A percentile compares a stretch with the other conserved stretches of the same genome.
Conservation (phyloP, 2,329 filamentous ascomycete species). For the Epicoccum sorghinum region DNA sequence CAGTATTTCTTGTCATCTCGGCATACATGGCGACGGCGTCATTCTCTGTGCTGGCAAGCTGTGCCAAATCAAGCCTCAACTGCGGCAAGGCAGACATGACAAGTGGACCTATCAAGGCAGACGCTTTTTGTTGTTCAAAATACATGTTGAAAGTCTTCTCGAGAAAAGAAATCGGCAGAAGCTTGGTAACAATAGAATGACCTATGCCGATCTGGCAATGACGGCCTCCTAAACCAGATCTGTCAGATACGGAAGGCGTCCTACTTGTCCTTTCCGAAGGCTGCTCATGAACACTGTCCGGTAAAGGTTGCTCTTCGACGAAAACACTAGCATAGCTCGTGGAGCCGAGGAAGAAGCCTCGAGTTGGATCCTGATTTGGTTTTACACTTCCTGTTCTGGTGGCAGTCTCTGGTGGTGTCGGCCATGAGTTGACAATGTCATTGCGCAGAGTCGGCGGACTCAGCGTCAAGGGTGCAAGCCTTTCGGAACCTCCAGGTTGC, state of each 20-base stretch:
- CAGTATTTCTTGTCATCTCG: conserved; percentile 42
- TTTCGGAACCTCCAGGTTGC: conserved; percentile 24
- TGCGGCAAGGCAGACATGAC: conserved; percentile 40
- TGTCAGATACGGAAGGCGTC: conserved; percentile 27
- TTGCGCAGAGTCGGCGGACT: conserved; percentile 39
- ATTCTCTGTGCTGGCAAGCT: conserved; percentile 24
- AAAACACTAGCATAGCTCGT: conserved; percentile 47
- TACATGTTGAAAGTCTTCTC: conserved; percentile 37
- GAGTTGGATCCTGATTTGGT: conserved; percentile 28
- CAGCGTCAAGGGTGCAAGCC: conserved; percentile 29
- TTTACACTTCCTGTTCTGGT: conserved; percentile 25
- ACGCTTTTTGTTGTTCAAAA: conserved; percentile 35
- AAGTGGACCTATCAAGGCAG: conserved; percentile 37
- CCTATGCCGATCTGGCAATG: conserved; percentile 40
- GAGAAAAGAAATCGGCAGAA: conserved; percentile 38
- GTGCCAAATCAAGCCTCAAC: conserved; percentile 37
- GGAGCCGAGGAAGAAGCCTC: conserved; percentile 43
- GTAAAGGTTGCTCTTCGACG: conserved; percentile 37
- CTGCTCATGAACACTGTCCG: conserved; percentile 39
- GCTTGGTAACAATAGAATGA: conserved; percentile 35
- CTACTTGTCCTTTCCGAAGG: conserved; percentile 32
- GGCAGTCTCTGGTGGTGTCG: conserved; percentile 38
- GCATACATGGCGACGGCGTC: conserved; percentile 31
- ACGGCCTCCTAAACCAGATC: conserved; percentile 27
- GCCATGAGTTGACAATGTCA: conserved; percentile 34